A percentile compares a stretch with the other conserved stretches of the same genome.
Conservation (phyloP, 139 green algal species). For the Chlorella ohadii region DNA sequence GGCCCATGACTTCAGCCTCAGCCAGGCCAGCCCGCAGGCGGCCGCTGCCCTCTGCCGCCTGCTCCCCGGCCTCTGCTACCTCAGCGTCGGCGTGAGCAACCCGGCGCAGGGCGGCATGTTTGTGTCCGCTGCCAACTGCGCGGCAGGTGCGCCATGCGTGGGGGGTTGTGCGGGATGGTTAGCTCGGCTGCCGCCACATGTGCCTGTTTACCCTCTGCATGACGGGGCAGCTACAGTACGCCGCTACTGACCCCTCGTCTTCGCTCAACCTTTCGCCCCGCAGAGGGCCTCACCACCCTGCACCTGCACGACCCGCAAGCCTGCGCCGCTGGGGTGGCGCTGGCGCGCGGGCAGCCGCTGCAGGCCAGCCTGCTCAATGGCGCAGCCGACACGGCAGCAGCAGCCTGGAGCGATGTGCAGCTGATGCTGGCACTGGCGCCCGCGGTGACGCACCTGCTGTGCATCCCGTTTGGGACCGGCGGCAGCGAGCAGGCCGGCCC, state of each 20-base stretch:
- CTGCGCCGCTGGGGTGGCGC: neutral
- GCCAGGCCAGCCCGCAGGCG: neutral
- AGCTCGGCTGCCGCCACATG: neutral
- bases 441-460: constrained; percentile 18
- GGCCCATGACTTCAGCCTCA: constrained; percentile 11
- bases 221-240: neutral
- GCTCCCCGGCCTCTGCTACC: constrained; percentile 1
- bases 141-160: neutral
- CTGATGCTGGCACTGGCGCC: neutral
- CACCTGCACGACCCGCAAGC: constrained; percentile 25
- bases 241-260: neutral
- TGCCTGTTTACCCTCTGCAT: neutral
- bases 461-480: constrained; percentile 10
- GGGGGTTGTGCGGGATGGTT: neutral
- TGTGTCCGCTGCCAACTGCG: constrained; percentile 6
- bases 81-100: constrained; percentile 23
- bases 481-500: neutral
- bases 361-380: neutral
- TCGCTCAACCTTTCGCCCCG: neutral
- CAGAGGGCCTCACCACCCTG: constrained; percentile 23
- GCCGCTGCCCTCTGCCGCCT: neutral
- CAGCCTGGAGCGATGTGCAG: constrained; percentile 15
- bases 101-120: neutral
- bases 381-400: neutral
- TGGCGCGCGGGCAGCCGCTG: neutral